A percentile compares a stretch with the other conserved stretches of the same genome.
Conservation (phyloP, 176 grass and related monocot genomes). For the Oryza rufipogon region DNA sequence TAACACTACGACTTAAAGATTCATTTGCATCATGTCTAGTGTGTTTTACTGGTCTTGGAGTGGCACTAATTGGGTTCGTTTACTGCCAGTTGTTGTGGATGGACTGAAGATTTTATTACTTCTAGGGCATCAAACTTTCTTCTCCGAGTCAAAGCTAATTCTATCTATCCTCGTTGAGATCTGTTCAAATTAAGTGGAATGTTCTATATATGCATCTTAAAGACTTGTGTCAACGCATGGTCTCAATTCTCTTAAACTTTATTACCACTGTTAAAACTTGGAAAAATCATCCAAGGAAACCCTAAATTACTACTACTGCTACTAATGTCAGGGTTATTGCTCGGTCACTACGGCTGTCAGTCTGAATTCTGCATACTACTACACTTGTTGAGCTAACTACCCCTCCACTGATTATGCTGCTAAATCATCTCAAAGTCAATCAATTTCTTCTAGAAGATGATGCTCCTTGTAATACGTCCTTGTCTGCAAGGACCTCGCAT, state of each 20-base stretch:
- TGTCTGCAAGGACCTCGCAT: slow-evolving; percentile 55
- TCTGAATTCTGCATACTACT: neutral
- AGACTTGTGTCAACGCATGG: neutral
- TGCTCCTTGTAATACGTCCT: slow-evolving; percentile 7
- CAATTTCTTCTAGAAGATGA: slow-evolving; percentile 28
- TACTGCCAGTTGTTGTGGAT: slow-evolving; percentile 1
- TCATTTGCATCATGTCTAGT: neutral
- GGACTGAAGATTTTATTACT: neutral
- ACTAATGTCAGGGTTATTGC: too few species aligned
- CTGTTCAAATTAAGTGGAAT: neutral
- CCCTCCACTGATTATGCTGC: slow-evolving; percentile 15
- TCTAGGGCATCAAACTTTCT: slow-evolving; percentile 25
- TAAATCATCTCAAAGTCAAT: slow-evolving; percentile 7
- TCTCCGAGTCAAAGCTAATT: slow-evolving; percentile 36
- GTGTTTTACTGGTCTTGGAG: neutral
- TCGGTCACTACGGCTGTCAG: neutral
- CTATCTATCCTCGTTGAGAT: neutral
- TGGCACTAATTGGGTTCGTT: neutral
- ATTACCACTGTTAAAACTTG: neutral
- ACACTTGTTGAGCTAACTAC: neutral
- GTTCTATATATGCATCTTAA: neutral
- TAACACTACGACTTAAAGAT: slow-evolving; percentile 20
- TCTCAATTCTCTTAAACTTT: neutral
- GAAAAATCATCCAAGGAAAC: neutral
- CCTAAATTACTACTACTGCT: neutral